Evolutionary conservation across 75 land plant genomes (phyloP).

Genomic region (Pinus taeda): DNA sequence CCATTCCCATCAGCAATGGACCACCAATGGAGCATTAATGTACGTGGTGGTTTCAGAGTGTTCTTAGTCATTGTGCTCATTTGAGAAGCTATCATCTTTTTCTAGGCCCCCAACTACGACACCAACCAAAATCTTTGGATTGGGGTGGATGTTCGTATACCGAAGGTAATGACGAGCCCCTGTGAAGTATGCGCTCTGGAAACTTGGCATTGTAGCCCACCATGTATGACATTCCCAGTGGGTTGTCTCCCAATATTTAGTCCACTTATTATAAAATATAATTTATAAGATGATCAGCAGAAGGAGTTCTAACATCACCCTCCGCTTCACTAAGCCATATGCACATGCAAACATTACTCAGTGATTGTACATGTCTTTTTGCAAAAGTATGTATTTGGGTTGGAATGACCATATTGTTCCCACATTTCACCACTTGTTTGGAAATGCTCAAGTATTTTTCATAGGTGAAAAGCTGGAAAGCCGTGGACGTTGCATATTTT

Average conservation of each 20-base stretch:
- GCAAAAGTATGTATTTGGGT: constrained; percentile 25
- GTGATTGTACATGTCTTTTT: constrained; percentile 54
- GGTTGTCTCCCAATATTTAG: constrained; percentile 87
- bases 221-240: constrained; percentile 80
- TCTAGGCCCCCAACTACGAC: too few relatives aligned
- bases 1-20: too few relatives aligned
- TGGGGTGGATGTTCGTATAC: constrained; percentile 38
- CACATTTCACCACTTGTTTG: constrained; percentile 33
- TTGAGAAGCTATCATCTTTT: too few relatives aligned
- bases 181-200: constrained; percentile 79
- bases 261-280: constrained; percentile 48
- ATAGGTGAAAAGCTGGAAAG: constrained; percentile 69
- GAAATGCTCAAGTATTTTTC: constrained; percentile 57
- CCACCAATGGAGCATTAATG: too few relatives aligned
- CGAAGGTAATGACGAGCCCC: constrained; percentile 85
- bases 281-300: too few relatives aligned
- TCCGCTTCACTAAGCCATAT: too few relatives aligned
- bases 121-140: too few relatives aligned
- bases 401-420: constrained; percentile 31
- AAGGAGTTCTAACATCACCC: too few relatives aligned
- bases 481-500: constrained; percentile 76
- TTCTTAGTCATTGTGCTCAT: too few relatives aligned
- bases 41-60: too few relatives aligned
- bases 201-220: constrained; percentile 71
- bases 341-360: too few relatives aligned